Percentiles rank a stretch among this genome's conserved stretches.
Evolutionary conservation across 306 rosid genomes (phyloP).

Genomic region (Begonia fuchsioides): DNA sequence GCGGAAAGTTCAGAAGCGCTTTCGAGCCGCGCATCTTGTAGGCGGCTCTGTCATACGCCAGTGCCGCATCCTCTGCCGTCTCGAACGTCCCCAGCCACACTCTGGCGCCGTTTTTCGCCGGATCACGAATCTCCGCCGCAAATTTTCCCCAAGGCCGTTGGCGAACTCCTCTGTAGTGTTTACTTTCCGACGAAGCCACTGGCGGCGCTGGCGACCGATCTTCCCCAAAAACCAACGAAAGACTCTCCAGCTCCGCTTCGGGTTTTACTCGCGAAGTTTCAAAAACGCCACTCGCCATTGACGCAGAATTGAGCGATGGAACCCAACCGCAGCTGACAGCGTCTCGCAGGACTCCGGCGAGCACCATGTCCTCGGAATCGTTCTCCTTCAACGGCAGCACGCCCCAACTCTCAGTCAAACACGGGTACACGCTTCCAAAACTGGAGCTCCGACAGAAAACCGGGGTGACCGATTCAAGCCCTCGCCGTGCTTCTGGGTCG

Average conservation of each 20-base stretch:
- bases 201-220: conserved; percentile 6
- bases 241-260: conserved; percentile 22
- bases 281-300: conserved; percentile 14
- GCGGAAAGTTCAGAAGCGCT: conserved; percentile 75
- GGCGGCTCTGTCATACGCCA: conserved; percentile 90
- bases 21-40: conserved; percentile 79
- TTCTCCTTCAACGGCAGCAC: conserved; percentile 62
- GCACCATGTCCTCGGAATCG: conserved; percentile 75
- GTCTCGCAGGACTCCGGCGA: conserved; percentile 61
- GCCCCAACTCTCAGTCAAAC: conserved; percentile 64
- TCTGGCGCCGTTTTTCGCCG: conserved; percentile 85
- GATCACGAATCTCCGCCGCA: conserved; percentile 93
- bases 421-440: conserved; percentile 47
- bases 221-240: not conserved
- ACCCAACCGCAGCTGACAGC: conserved; percentile 64
- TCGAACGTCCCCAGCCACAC: conserved; percentile 92
- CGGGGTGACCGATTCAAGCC: conserved; percentile 9
- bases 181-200: conserved; percentile 44
- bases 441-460: conserved; percentile 36
- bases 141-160: conserved; percentile 95
- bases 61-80: conserved; percentile 90
- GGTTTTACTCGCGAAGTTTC: conserved; percentile 22
- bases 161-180: conserved; percentile 84
- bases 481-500: conserved; percentile 21
- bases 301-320: conserved; percentile 31